Evolutionary conservation across 495 filamentous ascomycete genomes (phyloP).

Genomic region (Hypoxylon subgilvum): DNA sequence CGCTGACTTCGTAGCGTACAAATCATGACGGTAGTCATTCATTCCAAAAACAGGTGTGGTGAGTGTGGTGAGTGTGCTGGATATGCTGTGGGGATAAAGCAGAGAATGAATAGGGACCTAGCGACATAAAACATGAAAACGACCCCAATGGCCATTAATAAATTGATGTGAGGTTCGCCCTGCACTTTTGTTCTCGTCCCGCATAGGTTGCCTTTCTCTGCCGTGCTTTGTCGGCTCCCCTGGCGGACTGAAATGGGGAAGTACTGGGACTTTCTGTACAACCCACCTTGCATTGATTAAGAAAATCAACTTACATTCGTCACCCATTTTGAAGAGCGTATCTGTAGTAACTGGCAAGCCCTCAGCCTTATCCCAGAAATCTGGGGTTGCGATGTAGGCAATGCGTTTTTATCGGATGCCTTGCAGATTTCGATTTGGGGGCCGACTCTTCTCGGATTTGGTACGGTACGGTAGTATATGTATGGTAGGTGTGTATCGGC

Average conservation of each 20-base stretch:
- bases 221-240: slow-evolving; percentile 9
- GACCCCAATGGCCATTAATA: too few relatives aligned
- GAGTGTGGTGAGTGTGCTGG: background rate
- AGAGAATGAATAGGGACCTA: background rate
- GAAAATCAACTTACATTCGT: slow-evolving; percentile 33
- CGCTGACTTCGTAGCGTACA: slow-evolving; percentile 10
- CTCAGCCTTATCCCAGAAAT: slow-evolving; percentile 23
- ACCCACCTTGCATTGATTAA: slow-evolving; percentile 1
- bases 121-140: background rate
- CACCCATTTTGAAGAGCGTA: slow-evolving; percentile 19
- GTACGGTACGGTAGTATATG: too few relatives aligned
- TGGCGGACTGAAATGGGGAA: background rate
- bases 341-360: background rate
- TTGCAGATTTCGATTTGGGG: slow-evolving; percentile 26
- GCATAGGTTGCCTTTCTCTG: slow-evolving; percentile 8
- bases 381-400: background rate
- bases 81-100: background rate
- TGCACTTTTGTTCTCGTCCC: too few relatives aligned
- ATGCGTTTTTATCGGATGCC: slow-evolving; percentile 14
- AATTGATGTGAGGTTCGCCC: too few relatives aligned
- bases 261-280: background rate
- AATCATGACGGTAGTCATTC: slow-evolving; percentile 1
- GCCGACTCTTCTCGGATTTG: slow-evolving; percentile 20
- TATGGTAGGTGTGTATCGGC: slow-evolving; percentile 1
- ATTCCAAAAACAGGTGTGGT: background rate